Percentiles rank a stretch among this genome's conserved stretches.
These are phyloP conservation scores for Pichiaceae sp. DNA, from an alignment of 1,139 yeast species.

Conservation along the genomic window DNA sequence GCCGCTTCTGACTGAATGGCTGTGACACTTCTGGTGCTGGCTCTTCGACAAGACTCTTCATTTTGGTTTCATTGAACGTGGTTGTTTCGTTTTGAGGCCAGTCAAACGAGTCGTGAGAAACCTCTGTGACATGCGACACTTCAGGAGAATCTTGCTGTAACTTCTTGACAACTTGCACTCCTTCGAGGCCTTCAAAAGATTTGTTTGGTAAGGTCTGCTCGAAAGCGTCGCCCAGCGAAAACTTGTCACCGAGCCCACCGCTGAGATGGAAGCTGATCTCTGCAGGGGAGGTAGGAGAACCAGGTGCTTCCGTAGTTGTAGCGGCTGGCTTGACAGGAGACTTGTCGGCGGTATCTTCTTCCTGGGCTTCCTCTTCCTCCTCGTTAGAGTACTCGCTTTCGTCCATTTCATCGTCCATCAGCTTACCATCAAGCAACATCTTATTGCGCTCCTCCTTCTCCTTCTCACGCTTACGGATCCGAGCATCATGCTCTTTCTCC, in stretches of 20 bases:
- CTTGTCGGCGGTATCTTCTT: conserved; percentile 10
- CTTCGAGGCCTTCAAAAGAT: conserved; percentile 15
- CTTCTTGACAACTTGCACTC: conserved; percentile 3
- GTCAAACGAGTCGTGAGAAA: not conserved
- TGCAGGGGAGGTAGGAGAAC: not conserved
- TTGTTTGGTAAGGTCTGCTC: conserved; percentile 16
- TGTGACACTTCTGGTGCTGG: conserved; percentile 5
- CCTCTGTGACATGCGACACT: not conserved
- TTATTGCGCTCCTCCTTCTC: conserved; percentile 10
- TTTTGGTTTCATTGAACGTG: conserved; percentile 8
- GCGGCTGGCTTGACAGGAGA: no score
- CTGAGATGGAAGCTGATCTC: conserved; percentile 7
- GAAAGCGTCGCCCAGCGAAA: conserved; percentile 13
- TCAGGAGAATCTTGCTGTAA: conserved; percentile 2
- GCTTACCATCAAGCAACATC: conserved; percentile 10
- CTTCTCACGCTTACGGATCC: conserved; percentile 11
- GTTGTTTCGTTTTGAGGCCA: conserved; percentile 1
- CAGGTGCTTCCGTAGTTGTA: not conserved
- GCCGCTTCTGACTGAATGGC: conserved; percentile 3
- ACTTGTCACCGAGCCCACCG: conserved; percentile 7
- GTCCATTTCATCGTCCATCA: conserved; percentile 9
- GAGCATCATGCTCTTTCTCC: conserved; percentile 15
- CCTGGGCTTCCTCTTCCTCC: conserved; percentile 8
- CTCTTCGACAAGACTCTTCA: conserved; percentile 4
- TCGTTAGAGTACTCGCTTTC: conserved; percentile 11